Evolutionary conservation across 1,139 yeast species (phyloP).

Genomic region (Suhomyces coccinellae): DNA sequence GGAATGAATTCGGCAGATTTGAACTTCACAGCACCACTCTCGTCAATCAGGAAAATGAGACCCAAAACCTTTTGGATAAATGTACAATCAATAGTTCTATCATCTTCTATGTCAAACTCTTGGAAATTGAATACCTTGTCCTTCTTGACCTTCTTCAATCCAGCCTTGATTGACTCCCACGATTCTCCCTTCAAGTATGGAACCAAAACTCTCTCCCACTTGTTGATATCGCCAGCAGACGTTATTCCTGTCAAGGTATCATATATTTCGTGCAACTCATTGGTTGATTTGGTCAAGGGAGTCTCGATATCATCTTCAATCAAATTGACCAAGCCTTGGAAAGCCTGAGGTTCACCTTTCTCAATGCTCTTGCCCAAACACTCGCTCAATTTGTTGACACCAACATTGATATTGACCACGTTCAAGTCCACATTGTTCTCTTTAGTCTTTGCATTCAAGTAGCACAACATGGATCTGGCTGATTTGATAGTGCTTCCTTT

Average conservation of each 20-base stretch:
- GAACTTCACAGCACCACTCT: constrained; percentile 20
- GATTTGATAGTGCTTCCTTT: constrained; percentile 44
- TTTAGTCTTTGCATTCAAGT: constrained; percentile 41
- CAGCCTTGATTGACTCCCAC: constrained; percentile 25
- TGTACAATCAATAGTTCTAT: constrained; percentile 62
- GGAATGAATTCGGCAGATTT: constrained; percentile 41
- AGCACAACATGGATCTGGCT: constrained; percentile 44
- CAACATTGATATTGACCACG: constrained; percentile 58
- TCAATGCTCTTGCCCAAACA: constrained; percentile 66
- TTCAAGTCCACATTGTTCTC: constrained; percentile 47
- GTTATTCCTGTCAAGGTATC: constrained; percentile 23
- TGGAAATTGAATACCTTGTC: constrained; percentile 26
- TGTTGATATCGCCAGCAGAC: constrained; percentile 20
- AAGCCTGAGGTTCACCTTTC: constrained; percentile 11
- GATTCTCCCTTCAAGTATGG: constrained; percentile 36
- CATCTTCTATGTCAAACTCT: constrained; percentile 63
- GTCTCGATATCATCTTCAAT: constrained; percentile 22
- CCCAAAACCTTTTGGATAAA: constrained; percentile 54
- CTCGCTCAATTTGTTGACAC: constrained; percentile 69
- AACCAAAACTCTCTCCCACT: constrained; percentile 36
- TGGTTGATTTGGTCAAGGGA: constrained; percentile 20
- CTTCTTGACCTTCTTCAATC: constrained; percentile 17
- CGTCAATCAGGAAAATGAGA: constrained; percentile 38
- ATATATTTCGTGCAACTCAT: constrained; percentile 28
- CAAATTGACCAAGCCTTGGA: constrained; percentile 20